phyloP scores from a whole-genome alignment of 805 yeast species.

The Diddensiella santjacobensis region DNA sequence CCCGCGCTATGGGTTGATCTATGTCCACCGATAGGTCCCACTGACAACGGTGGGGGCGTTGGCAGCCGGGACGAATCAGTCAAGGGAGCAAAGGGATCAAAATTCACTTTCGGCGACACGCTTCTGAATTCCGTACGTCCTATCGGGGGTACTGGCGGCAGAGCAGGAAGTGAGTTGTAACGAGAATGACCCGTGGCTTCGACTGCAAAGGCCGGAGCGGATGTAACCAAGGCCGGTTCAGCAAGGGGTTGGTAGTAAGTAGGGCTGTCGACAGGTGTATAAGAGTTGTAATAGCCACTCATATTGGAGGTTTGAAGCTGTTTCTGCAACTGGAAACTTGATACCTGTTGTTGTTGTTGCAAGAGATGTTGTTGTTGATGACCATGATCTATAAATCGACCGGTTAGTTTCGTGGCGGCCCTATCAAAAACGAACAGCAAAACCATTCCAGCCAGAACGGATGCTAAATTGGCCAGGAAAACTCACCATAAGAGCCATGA shows the following conservation, averaged over 20 bases:
- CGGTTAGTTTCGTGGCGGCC: background rate
- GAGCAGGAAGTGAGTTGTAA: conserved; percentile 4
- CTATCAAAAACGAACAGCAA: background rate
- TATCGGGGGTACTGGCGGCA: background rate
- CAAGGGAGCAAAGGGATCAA: conserved; percentile 23
- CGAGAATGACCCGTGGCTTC: background rate
- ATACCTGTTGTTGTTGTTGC: conserved; percentile 7
- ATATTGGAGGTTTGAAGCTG: background rate
- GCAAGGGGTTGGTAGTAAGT: background rate
- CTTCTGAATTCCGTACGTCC: conserved; percentile 7
- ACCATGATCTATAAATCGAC: background rate
- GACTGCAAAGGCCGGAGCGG: background rate
- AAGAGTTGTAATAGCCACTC: background rate
- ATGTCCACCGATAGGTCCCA: background rate
- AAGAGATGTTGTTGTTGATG: conserved; percentile 5
- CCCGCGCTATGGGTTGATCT: conserved; percentile 2
- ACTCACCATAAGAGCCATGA: conserved; percentile 5
- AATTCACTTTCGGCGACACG: conserved; percentile 17
- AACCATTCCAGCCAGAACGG: background rate
- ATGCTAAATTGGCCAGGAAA: background rate
- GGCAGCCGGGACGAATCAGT: background rate
- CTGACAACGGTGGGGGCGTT: background rate
- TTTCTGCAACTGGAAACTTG: conserved; percentile 1
- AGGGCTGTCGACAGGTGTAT: background rate
- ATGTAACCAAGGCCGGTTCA: too few species aligned